Base-by-base conservation (phyloP, 495 filamentous ascomycete species). In the Neurospora hispaniola region DNA sequence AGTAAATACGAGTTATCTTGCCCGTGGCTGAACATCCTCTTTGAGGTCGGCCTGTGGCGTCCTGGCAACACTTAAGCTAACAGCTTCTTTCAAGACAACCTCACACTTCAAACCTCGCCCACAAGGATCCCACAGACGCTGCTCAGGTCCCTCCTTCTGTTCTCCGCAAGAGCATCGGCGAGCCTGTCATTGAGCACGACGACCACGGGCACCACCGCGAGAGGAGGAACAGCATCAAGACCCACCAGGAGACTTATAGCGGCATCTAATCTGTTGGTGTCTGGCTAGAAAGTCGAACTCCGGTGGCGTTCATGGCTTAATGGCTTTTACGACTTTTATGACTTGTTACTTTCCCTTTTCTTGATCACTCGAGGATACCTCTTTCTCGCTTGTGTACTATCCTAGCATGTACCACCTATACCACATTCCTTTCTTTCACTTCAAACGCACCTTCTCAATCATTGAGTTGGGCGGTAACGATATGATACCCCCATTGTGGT, bases 131-230 rank as follows among this genome's bases (percentile, higher is more conserved):
- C 42, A 81, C 78, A 23, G 85, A 87, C 70, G 85, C 85, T 8
- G 78, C 84, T 8, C 82, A 85, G 74, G 84, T 85, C 1, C 84
- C 84, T 2, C 85, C 85, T 5, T 85, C 84, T 2, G 82, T 84
- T 1, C 38, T 87, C 62, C 74, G 74, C 31, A 59, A 77, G 40
- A 78, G 81, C 46, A 43, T 84, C 10, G 85, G 84, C 9, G 80
- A 78, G 20, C 84, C 84, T 1, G 8, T 71, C 2, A 73, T 85
- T 18, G 79, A 79, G 73, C 84, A 87, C 44, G 78, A 73, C 1
- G 81, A 84, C 68, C 31, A 73, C 5, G 16, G 40, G 1, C 81
- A 85, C 59, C 70, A 78, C 16, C 81, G 78, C 8, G 80, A 78
- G 73, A 74, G 84, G 27, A 72, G 85, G 14, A 80, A 86, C 73